Percentiles rank a stretch among this genome's conserved stretches.
Evolutionary conservation across 139 green algal species (phyloP).

Genomic region (Micromonas pusilla): DNA sequence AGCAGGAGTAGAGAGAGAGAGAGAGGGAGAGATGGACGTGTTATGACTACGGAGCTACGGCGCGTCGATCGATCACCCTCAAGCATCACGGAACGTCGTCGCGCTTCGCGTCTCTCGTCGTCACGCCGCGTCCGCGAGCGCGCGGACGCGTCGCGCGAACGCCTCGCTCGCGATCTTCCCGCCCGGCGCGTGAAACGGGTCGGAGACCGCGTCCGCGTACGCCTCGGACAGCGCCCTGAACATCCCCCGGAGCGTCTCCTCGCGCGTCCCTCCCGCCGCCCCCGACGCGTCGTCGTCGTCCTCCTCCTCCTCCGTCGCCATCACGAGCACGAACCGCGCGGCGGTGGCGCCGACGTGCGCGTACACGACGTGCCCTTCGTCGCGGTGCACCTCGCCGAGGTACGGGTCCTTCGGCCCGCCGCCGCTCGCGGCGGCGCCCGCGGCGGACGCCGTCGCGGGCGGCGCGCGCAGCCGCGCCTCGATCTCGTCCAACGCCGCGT

Average conservation of each 20-base stretch:
- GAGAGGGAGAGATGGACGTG: not conserved
- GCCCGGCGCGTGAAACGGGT: not conserved
- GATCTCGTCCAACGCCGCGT: not conserved
- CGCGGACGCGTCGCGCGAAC: not conserved
- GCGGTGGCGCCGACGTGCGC: not conserved
- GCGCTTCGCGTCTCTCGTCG: too few relatives aligned
- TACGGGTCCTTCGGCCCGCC: not conserved
- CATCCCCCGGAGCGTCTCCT: not conserved
- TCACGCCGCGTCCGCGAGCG: too few relatives aligned
- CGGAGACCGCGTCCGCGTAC: not conserved
- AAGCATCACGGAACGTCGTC: too few relatives aligned
- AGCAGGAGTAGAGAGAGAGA: slow-evolving; percentile 8
- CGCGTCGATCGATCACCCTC: too few relatives aligned
- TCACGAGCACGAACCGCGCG: not conserved
- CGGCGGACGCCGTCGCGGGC: not conserved
- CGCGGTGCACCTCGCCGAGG: not conserved
- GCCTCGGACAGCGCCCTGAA: not conserved
- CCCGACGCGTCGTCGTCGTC: not conserved
- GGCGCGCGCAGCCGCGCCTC: not conserved
- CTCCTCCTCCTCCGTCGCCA: not conserved
- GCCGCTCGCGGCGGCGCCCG: not conserved
- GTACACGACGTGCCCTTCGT: not conserved
- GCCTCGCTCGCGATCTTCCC: not conserved
- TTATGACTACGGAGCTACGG: too few relatives aligned
- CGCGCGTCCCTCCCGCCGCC: not conserved